Base-by-base conservation (phyloP, 148 eudicot genomes). In the Rhododendron ovatum region DNA sequence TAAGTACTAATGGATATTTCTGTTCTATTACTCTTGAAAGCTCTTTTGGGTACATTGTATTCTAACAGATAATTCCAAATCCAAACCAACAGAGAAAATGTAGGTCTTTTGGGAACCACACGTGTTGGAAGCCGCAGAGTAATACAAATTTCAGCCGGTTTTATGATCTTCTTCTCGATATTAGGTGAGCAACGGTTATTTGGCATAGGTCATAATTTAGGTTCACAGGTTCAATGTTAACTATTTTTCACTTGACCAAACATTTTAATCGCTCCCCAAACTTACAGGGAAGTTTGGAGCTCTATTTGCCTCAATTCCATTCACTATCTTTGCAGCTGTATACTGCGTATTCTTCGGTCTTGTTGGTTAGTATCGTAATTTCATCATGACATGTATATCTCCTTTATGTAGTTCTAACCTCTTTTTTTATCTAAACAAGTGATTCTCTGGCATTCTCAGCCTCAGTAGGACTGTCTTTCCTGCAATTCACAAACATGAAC, bases 401-500 rank as follows among this genome's bases (percentile, higher is more conserved):
- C 0, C 41, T 8, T 13, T 53, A 26, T 17, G 7, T 1, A 24
- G 13, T 17, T 67, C 35, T 79, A 4, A 30, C 20, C 26, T 4
- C 81, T 45, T 28, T 47, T 5, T 45, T 47, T 47, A 39, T 65
- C 33, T 65, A 65, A 15, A 73, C 50, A 37, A 14, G 12, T 86
- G 75, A 82, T 61, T 59, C 39, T 65, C 73, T 65, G 73, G 73
- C 11, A 20, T 75, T 89, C 84, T 7, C 93, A 97, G 99, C 96
- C 88, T 95, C 99, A 0, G 93, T 97, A 8, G 99, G 99, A 86
- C 82, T 97, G 83, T 97, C 99, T 20, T 97, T 95, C 87, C 89
- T 97, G 91, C 99, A 97, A 87, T 97, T 97, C 90, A 97, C 99
- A 30, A 95, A 97, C 89, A 97, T 97, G 98, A 97, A 97, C 93